These are phyloP conservation scores for Berkeleyomyces basicola DNA, from an alignment of 2,329 filamentous ascomycete genomes.

Conservation along the genomic window DNA sequence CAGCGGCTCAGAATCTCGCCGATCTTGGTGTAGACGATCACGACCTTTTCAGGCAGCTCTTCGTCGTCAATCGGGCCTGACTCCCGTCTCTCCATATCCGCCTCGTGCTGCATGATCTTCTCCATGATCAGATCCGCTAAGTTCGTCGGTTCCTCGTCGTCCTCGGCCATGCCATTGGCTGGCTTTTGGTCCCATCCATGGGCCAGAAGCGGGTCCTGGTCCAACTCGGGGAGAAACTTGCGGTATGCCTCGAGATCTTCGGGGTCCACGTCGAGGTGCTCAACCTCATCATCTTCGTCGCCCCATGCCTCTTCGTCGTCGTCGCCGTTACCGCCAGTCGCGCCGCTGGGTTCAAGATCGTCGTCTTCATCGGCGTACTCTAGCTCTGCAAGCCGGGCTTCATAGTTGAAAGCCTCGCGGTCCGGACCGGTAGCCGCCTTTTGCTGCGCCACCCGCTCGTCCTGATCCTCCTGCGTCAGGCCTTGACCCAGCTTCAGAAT, in stretches of 20 bases:
- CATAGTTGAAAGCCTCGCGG: conserved; percentile 53
- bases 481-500: conserved; percentile 85
- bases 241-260: conserved; percentile 81
- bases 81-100: conserved; percentile 32
- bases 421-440: conserved; percentile 26
- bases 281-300: conserved; percentile 60
- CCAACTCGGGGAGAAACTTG: conserved; percentile 64
- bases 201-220: conserved; percentile 56
- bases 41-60: conserved; percentile 75
- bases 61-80: conserved; percentile 53
- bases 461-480: conserved; percentile 61
- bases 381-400: conserved; percentile 50
- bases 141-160: conserved; percentile 49
- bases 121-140: conserved; percentile 84
- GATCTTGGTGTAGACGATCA: conserved; percentile 79
- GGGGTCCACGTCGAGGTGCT: conserved; percentile 70
- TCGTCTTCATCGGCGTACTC: conserved; percentile 31
- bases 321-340: not conserved
- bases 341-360: conserved; percentile 20
- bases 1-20: conserved; percentile 13
- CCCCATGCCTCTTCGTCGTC: conserved; percentile 53
- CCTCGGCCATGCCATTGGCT: conserved; percentile 24
- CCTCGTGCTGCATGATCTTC: conserved; percentile 86
- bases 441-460: conserved; percentile 17
- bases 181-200: conserved; percentile 39